Conservation (phyloP, 1,139 yeast genomes). For the Yamadazyma sp. region DNA sequence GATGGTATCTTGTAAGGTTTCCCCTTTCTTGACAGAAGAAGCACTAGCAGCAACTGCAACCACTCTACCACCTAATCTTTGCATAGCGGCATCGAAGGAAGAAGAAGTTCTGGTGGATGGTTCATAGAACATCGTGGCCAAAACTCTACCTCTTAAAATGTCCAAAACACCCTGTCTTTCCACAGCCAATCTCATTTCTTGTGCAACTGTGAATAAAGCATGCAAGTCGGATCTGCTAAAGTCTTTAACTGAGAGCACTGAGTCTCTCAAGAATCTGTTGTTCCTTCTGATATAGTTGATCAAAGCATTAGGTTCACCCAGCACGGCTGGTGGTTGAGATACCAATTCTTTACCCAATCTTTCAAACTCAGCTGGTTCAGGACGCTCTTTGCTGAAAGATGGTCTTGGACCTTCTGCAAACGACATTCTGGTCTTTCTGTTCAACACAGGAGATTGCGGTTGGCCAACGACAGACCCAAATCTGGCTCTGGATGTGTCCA, state of each 20-base stretch:
- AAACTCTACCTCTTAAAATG: conserved; percentile 81
- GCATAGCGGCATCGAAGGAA: conserved; percentile 99
- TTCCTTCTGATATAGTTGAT: conserved; percentile 72
- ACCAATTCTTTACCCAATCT: conserved; percentile 70
- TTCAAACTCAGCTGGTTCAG: conserved; percentile 45
- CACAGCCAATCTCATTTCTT: conserved; percentile 95
- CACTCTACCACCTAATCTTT: conserved; percentile 97
- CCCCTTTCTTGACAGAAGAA: conserved; percentile 96
- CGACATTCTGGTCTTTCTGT: conserved; percentile 48
- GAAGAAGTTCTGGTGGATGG: conserved; percentile 97
- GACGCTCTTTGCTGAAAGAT: conserved; percentile 35
- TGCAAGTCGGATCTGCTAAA: conserved; percentile 87
- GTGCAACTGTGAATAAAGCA: conserved; percentile 91
- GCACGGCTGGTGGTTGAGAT: conserved; percentile 67
- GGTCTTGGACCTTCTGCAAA: conserved; percentile 48
- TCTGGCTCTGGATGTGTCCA: conserved; percentile 37
- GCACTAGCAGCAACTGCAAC: conserved; percentile 80
- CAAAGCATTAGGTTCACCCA: conserved; percentile 77
- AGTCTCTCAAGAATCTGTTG: conserved; percentile 87
- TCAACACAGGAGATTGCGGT: conserved; percentile 48
- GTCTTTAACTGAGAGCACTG: conserved; percentile 85
- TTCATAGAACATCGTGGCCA: conserved; percentile 96
- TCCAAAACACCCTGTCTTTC: conserved; percentile 96
- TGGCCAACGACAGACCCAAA: conserved; percentile 43
- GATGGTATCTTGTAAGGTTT: conserved; percentile 94